Evolutionary conservation across 164 flowering plant genomes (phyloP), one percentile per base, ranked within the genome.

Genomic region (Aristolochia californica): DNA sequence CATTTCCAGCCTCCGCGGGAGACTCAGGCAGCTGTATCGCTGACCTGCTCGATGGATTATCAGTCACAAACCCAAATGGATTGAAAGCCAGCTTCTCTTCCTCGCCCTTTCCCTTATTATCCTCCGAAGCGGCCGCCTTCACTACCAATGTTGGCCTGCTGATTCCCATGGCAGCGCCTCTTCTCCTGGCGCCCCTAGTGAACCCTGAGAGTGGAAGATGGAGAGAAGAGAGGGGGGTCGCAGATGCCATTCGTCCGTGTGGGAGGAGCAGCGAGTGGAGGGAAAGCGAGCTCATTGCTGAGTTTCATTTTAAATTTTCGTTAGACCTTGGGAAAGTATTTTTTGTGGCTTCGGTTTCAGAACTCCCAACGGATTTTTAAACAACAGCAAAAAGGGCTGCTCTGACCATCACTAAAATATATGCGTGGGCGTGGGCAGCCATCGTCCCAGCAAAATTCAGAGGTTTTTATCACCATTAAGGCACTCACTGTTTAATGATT

Each of bases 1-100:
- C 98, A 64, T 91, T 91, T 38, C 98, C 98, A 47, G 78, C 93
- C 73, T 91, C 91, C 1, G 96, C 98, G 3, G 98, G 98, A 48
- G 56, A 55, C 51, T 84, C 93, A 0, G 87, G 86, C 16, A 91
- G 85, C 80, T 91, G 98, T 68, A 91, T 91, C 21, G 98, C 93
- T 53, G 61, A 68, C 0, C 90, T 76, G 66, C 98, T 88, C 0
- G 98, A 91, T 0, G 95, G 91, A 64, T 91, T 91, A 45, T 91
- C 95, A 5, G 95, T 87, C 57, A 91, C 98, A 58, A 91, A 91
- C 1, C 95, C 89, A 53, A 91, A 87, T 2, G 96, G 98, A 62
- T 81, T 91, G 72, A 88, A 91, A 27, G 80, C 71, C 16, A 83
- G 76, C n/a, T 79, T 75, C 2, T 77, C 68, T 2, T 75, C 71